Conservation (phyloP, 257 asterid genomes). For the Mentha longifolia region DNA sequence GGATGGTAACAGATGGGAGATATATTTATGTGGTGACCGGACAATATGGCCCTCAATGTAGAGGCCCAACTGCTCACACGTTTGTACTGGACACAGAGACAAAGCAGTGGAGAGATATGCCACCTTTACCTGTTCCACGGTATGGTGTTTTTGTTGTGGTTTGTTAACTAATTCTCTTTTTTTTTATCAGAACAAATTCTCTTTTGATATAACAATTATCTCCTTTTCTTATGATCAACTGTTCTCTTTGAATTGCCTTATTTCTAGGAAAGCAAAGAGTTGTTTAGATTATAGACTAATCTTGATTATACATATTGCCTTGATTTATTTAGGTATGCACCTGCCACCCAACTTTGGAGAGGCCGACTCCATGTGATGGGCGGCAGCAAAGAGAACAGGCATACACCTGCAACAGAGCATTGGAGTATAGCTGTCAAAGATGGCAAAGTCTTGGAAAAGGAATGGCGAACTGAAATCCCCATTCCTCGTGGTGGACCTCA, state of each 20-base stretch:
- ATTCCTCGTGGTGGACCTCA: conserved; percentile 98
- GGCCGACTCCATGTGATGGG: conserved; percentile 98
- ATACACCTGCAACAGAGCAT: conserved; percentile 75
- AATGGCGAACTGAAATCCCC: conserved; percentile 79
- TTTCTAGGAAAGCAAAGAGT: not conserved
- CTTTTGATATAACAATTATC: not conserved
- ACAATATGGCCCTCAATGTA: conserved; percentile 96
- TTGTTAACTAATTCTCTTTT: conserved; percentile 9
- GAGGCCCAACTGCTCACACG: conserved; percentile 86
- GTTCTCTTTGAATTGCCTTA: conserved; percentile 12
- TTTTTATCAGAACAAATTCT: too few relatives aligned
- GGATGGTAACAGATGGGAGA: conserved; percentile 95
- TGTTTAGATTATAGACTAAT: not conserved
- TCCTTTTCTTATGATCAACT: conserved; percentile 5
- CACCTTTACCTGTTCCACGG: conserved; percentile 88
- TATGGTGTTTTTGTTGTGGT: conserved; percentile 32
- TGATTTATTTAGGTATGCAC: conserved; percentile 74
- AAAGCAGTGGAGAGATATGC: conserved; percentile 72
- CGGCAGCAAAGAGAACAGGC: conserved; percentile 90
- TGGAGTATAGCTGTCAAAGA: conserved; percentile 90
- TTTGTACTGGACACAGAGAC: conserved; percentile 79
- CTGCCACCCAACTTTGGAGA: conserved; percentile 95
- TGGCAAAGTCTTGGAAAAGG: conserved; percentile 81
- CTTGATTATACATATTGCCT: conserved; percentile 25
- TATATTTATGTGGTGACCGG: conserved; percentile 85